Evolutionary conservation across 768 basidiomycete species (phyloP).

Genomic region (Chiua virens): DNA sequence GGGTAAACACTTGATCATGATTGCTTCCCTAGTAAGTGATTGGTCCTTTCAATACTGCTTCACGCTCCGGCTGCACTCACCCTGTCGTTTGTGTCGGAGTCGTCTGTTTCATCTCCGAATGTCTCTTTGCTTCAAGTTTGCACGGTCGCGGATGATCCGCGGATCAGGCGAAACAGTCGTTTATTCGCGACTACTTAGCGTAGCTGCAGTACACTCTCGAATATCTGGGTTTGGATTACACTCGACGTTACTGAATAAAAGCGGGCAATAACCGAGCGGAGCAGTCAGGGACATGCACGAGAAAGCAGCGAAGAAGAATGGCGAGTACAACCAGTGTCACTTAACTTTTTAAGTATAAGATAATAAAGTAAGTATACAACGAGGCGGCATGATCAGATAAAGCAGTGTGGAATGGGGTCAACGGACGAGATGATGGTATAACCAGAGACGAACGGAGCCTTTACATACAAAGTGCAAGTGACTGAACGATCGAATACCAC

Average conservation of each 20-base stretch:
- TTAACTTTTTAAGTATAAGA: conserved; percentile 34
- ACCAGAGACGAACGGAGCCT: conserved; percentile 1
- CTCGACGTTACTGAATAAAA: conserved; percentile 9
- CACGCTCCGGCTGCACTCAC: background rate
- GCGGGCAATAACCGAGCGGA: conserved; percentile 4
- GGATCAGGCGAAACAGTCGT: conserved; percentile 16
- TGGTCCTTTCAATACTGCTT: background rate
- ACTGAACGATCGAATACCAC: background rate
- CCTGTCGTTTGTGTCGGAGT: conserved; percentile 19
- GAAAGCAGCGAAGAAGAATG: conserved; percentile 6
- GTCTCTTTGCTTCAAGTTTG: conserved; percentile 18
- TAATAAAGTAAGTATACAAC: conserved; percentile 32
- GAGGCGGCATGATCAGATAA: conserved; percentile 12
- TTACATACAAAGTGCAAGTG: background rate
- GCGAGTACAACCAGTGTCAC: conserved; percentile 19
- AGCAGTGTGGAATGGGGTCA: conserved; percentile 12
- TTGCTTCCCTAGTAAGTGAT: too few species aligned
- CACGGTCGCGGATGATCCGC: conserved; percentile 26
- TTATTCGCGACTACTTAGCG: conserved; percentile 11
- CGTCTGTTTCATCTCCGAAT: conserved; percentile 29
- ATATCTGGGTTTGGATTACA: conserved; percentile 10
- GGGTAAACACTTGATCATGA: too few species aligned
- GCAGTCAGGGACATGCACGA: conserved; percentile 3
- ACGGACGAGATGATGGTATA: conserved; percentile 7
- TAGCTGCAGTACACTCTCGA: background rate